Evolutionary conservation across 352 stramenopile species (phyloP), one percentile per base, ranked within the genome.

Genomic region (Phytopythium aichiense): DNA sequence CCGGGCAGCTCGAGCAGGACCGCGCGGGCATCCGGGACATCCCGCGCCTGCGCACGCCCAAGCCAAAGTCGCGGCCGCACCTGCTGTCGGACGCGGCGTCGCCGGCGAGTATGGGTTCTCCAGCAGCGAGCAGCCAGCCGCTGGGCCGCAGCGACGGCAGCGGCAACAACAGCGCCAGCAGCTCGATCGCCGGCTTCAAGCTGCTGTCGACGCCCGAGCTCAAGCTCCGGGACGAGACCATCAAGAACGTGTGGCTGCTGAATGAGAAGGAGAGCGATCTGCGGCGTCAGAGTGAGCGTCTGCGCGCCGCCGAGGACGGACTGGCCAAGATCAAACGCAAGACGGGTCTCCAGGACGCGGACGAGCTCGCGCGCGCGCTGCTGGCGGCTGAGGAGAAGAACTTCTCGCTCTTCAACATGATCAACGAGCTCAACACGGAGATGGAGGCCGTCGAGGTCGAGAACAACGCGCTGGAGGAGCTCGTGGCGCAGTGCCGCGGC

Each of bases 391-490:
- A 98, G 50, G 91, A 98, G 63, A 97, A 98, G 69, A 98, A 98
- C 71, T 98, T 98, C 61, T 95, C 84, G 49, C 79, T 98, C 20
- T 98, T 98, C 68, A 98, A 97, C 60, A 91, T 96, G 67, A 94
- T 98, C 70, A 98, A 97, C 71, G 88, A 97, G 55, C 72, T 97
- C 42, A 98, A 92, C 71, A 94, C 81, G 2, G 89, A 97, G 60
- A 96, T 97, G 79, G 84, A 96, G 68, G 75, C 72, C 20, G 65
- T 94, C 37, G 88, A 96, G 68, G 87, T 94, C 53, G 87, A 95
- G 50, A 95, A 94, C 63, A 88, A 92, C 31, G 72, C 62, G 2
- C 69, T 92, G 12, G 79, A 92, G 52, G 65, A 79, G 61, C 46
- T 80, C n/a, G 81, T 87, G 37, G 73, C 84, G 23, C 69, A 81